These are phyloP conservation scores for Colletotrichum chlorophyti DNA, from an alignment of 2,329 filamentous ascomycete genomes.

Conservation along the genomic window DNA sequence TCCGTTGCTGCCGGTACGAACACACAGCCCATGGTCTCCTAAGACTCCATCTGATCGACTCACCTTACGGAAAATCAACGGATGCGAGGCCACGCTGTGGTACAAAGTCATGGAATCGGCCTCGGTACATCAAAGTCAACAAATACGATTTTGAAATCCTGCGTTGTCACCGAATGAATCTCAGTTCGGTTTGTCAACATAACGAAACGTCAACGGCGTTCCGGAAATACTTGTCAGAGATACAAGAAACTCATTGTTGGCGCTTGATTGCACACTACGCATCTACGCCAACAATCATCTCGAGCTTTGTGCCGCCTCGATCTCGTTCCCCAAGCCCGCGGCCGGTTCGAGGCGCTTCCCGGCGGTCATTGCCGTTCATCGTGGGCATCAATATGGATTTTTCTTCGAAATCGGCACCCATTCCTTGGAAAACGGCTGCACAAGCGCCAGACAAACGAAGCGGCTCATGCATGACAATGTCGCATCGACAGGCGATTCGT, in stretches of 20 bases:
- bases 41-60: not conserved
- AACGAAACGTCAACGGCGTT: too few species aligned
- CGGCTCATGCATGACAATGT: conserved; percentile 5
- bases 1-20: not conserved
- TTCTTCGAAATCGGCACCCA: not conserved
- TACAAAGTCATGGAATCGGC: too few species aligned
- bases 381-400: not conserved
- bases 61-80: too few species aligned
- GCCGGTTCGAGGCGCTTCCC: not conserved
- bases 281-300: not conserved
- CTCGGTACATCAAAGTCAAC: too few species aligned
- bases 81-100: too few species aligned
- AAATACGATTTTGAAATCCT: too few species aligned
- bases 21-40: not conserved
- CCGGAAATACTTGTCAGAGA: too few species aligned
- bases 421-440: not conserved
- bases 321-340: not conserved
- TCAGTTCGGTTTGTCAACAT: too few species aligned
- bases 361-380: not conserved
- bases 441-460: not conserved
- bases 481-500: not conserved
- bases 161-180: too few species aligned
- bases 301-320: not conserved
- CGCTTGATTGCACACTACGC: too few species aligned
- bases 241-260: too few species aligned